Conservation (phyloP, 2,329 filamentous ascomycete genomes). For the Penicillium crustosum region DNA sequence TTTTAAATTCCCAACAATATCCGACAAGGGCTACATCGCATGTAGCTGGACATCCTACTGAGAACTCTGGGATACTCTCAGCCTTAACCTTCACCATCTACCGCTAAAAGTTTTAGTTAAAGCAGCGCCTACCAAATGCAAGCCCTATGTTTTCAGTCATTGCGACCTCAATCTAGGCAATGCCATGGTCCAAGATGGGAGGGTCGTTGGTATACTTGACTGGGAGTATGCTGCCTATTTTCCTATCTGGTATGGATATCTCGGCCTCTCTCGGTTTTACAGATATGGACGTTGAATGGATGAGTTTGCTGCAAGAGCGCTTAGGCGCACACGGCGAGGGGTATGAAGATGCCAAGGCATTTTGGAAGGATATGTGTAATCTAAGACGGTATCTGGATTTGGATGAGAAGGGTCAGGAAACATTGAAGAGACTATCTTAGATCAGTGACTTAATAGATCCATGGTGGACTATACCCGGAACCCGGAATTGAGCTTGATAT, state of each 20-base stretch:
- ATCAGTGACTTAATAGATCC: neutral
- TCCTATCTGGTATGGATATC: conserved; percentile 36
- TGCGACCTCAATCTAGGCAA: too few relatives aligned
- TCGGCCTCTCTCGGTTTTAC: conserved; percentile 24
- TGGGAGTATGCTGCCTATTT: conserved; percentile 34
- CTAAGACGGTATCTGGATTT: conserved; percentile 10
- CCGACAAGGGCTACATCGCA: too few relatives aligned
- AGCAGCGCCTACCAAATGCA: too few relatives aligned
- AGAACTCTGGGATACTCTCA: too few relatives aligned
- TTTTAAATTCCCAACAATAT: too few relatives aligned
- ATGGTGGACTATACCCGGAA: too few relatives aligned
- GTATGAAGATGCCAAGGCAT: conserved; percentile 20
- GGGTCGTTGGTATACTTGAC: conserved; percentile 27
- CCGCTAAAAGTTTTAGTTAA: too few relatives aligned
- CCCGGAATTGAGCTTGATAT: too few relatives aligned
- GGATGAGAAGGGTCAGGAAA: neutral
- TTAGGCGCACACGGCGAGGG: conserved; percentile 17
- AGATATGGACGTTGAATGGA: conserved; percentile 26
- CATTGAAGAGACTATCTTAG: neutral
- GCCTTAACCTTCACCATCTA: too few relatives aligned
- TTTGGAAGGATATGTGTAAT: conserved; percentile 23
- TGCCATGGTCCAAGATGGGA: too few relatives aligned
- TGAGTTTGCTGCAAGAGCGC: conserved; percentile 21
- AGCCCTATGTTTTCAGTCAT: too few relatives aligned
- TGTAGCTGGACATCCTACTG: too few relatives aligned